Evolutionary conservation across 1,284 basidiomycete species (phyloP).

Genomic region (Coniophora puteana): DNA sequence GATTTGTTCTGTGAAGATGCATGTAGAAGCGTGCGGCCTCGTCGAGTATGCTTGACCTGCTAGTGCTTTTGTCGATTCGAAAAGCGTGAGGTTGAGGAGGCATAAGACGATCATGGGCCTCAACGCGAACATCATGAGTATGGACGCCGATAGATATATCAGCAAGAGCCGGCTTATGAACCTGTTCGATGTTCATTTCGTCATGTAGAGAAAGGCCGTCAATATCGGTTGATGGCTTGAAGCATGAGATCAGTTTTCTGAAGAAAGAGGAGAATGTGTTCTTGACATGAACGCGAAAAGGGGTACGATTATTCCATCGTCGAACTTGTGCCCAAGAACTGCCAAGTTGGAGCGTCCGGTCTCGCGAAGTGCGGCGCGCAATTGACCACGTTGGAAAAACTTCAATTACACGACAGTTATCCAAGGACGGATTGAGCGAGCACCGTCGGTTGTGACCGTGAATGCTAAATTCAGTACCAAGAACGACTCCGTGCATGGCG

Average conservation of each 20-base stretch:
- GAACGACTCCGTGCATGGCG: constrained; percentile 53
- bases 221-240: constrained; percentile 18
- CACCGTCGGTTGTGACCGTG: constrained; percentile 55
- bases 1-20: constrained; percentile 41
- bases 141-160: constrained; percentile 38
- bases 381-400: constrained; percentile 57
- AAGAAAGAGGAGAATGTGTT: constrained; percentile 35
- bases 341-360: constrained; percentile 29
- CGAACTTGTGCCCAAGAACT: constrained; percentile 54
- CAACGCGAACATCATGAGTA: constrained; percentile 32
- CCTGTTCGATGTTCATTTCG: constrained; percentile 34
- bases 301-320: constrained; percentile 49
- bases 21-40: constrained; percentile 43
- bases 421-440: constrained; percentile 53
- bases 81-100: constrained; percentile 28
- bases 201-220: constrained; percentile 23
- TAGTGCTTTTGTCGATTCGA: constrained; percentile 29
- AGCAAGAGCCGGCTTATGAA: constrained; percentile 30
- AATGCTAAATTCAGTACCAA: constrained; percentile 56
- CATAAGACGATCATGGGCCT: constrained; percentile 34
- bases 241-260: constrained; percentile 32
- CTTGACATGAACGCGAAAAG: constrained; percentile 43
- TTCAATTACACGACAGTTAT: constrained; percentile 43
- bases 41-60: constrained; percentile 30
- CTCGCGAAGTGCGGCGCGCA: constrained; percentile 42